phyloP scores from a whole-genome alignment of 768 basidiomycete species.

The Tubosaeta sp. region DNA sequence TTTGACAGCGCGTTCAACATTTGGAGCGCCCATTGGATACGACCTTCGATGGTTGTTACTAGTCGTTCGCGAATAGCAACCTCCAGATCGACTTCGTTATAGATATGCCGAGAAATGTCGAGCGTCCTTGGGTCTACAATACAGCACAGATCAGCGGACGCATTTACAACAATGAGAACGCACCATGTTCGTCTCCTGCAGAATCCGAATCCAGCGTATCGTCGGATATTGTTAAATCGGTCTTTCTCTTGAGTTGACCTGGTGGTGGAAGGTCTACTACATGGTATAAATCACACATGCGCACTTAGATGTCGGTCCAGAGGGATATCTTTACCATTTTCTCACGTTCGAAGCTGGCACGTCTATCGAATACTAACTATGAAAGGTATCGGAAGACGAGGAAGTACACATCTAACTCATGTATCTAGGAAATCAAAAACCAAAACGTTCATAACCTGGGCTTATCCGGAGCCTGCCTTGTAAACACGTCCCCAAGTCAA shows the following conservation, averaged over 20 bases:
- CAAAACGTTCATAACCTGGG: not conserved
- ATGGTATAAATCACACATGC: slow-evolving; percentile 21
- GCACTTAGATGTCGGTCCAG: not conserved
- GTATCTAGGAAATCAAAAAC: not conserved
- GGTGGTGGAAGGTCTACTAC: slow-evolving; percentile 11
- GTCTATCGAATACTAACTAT: not conserved
- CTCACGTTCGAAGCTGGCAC: not conserved
- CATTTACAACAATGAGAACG: not conserved
- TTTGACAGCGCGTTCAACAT: slow-evolving; percentile 33
- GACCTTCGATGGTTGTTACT: slow-evolving; percentile 38
- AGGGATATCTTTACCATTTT: not conserved
- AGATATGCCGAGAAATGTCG: slow-evolving; percentile 15
- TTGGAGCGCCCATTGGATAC: slow-evolving; percentile 44
- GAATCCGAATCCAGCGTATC: slow-evolving; percentile 9
- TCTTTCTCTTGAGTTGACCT: slow-evolving; percentile 9
- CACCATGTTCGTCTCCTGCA: slow-evolving; percentile 15
- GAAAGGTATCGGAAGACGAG: not conserved
- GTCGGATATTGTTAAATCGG: slow-evolving; percentile 5
- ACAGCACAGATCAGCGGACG: not conserved
- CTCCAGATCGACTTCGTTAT: slow-evolving; percentile 42
- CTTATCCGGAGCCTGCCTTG: slow-evolving; percentile 37
- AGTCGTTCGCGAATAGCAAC: slow-evolving; percentile 40
- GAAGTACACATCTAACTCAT: not conserved
- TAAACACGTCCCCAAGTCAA: slow-evolving; percentile 55
- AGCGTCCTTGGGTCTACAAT: slow-evolving; percentile 11